Conservation (phyloP, 2,329 filamentous ascomycete species). For the Helotiales sp. region DNA sequence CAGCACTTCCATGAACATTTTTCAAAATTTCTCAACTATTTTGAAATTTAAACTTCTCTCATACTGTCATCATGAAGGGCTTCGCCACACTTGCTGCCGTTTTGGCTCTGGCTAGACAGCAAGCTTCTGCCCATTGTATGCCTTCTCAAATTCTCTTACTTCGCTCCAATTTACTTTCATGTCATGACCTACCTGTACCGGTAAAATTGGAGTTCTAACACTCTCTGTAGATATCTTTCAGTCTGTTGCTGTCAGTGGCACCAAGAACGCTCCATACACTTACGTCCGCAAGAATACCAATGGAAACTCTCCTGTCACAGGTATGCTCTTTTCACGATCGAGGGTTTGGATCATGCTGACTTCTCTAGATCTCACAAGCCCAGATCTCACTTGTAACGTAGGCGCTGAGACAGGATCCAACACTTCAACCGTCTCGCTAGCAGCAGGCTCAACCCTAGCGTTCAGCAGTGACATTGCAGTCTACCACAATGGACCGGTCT, state of each 20-base stretch:
- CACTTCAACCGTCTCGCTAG: slow-evolving; percentile 38
- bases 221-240: slow-evolving; percentile 35
- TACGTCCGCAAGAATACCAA: slow-evolving; percentile 51
- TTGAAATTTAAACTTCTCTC: too few relatives aligned
- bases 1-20: neutral
- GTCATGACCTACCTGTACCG: too few relatives aligned
- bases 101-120: slow-evolving; percentile 29
- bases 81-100: slow-evolving; percentile 22
- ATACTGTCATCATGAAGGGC: slow-evolving; percentile 31
- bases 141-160: neutral
- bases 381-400: slow-evolving; percentile 35
- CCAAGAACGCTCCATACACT: slow-evolving; percentile 48
- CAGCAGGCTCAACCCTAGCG: slow-evolving; percentile 48
- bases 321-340: neutral
- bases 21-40: too few relatives aligned
- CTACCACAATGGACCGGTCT: slow-evolving; percentile 43
- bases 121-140: slow-evolving; percentile 33
- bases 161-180: too few relatives aligned
- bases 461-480: slow-evolving; percentile 51
- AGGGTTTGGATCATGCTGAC: neutral
- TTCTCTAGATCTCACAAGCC: slow-evolving; percentile 29
- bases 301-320: slow-evolving; percentile 55
- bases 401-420: slow-evolving; percentile 35
- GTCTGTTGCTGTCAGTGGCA: slow-evolving; percentile 25
- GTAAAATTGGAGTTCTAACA: too few relatives aligned